Base-by-base conservation (phyloP, 257 asterid genomes). In the Nicotiana knightiana region DNA sequence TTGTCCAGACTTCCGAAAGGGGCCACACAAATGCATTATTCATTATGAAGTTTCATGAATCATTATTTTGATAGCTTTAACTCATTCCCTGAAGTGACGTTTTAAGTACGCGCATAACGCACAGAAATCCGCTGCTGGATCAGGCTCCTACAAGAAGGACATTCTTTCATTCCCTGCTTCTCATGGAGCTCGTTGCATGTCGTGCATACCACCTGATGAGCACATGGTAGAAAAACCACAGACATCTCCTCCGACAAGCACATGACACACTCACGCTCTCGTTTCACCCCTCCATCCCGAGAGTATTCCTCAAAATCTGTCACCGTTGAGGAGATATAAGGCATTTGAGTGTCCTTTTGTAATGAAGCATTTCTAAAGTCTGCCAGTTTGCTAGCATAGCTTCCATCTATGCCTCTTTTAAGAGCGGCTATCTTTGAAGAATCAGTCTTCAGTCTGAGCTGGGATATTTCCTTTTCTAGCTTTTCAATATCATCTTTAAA, bases 221-320 rank as follows among this genome's bases (percentile, higher is more conserved):
- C 99, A 77, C 99, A 96, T 1, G 99, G 99, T 76, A 96, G 91
- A 86, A 96, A 96, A 77, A 96, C 93, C 9, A 96, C 93, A 0
- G 97, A 91, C 98, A 96, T 94, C 89, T 96, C 99, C 90, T 96
- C 99, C 0, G 97, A 92, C 28, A 96, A 81, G 70, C 99, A 96
- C 99, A 96, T 96, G 79, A 93, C 98, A 61, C 99, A 96, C 76
- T 94, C 99, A 18, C 98, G 87, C 37, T 96, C 99, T n/a, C 98
- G 93, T 82, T 91, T 93, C 81, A 96, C 94, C 9, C 90, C 96
- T 68, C 89, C 92, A 64, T 35, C 80, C 12, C 83, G 87, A 4
- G 88, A 59, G 65, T 82, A 79, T 76, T 82, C 89, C 39, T 85
- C 86, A 16, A 82, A 64, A 63, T 87, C 87, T 61, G 82, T 46